A percentile compares a stretch with the other conserved stretches of the same genome.
phyloP scores from a whole-genome alignment of 2,329 filamentous ascomycete species.

The Diaporthe ilicicola region DNA sequence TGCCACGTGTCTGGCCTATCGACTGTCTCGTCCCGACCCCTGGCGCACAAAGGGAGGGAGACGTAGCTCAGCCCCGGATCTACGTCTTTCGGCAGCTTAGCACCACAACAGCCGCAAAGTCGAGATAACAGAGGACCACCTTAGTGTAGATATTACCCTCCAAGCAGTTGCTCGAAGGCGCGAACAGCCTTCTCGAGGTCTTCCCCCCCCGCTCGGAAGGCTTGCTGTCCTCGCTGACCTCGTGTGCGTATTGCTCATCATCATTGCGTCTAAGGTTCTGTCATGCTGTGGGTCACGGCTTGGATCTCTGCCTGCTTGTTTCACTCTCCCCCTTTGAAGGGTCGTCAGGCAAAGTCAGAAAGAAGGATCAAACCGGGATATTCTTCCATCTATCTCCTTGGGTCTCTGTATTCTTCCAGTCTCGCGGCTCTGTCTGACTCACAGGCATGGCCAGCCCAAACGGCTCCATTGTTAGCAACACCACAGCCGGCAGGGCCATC shows the following conservation, averaged over 20 bases:
- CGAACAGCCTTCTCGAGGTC: neutral
- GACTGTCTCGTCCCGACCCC: neutral
- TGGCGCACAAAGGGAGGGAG: neutral
- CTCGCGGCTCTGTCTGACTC: neutral
- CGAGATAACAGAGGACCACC: conserved; percentile 1
- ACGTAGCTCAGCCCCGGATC: conserved; percentile 5
- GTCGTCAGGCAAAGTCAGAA: conserved; percentile 7
- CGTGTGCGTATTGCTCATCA: conserved; percentile 9
- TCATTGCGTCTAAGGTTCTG: conserved; percentile 17
- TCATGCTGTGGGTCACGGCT: conserved; percentile 34
- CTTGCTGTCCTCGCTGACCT: conserved; percentile 1
- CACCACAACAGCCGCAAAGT: neutral
- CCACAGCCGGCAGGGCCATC: conserved; percentile 23
- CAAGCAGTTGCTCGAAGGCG: neutral
- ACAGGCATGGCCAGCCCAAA: conserved; percentile 29
- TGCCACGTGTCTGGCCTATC: conserved; percentile 22
- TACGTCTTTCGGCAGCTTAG: neutral
- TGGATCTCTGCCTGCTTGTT: conserved; percentile 30
- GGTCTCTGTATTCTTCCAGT: neutral
- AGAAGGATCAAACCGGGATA: neutral
- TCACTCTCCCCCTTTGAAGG: conserved; percentile 27
- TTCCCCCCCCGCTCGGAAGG: neutral
- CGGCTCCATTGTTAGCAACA: conserved; percentile 11
- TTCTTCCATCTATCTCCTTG: neutral
- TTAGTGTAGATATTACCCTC: neutral